phyloP scores from a whole-genome alignment of 495 filamentous ascomycete species.

The Chlorociboria aeruginascens region DNA sequence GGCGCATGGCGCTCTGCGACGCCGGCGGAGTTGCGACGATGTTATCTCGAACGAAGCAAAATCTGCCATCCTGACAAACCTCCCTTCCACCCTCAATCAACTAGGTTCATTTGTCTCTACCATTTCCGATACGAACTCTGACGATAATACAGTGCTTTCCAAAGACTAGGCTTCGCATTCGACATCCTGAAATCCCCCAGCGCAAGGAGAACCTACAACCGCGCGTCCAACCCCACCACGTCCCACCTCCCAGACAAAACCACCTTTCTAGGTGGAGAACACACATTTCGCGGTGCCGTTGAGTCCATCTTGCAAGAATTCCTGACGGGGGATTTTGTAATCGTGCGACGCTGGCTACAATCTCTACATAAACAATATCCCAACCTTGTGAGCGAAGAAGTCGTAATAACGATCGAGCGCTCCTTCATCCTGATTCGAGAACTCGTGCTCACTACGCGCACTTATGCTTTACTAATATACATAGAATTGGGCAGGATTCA shows the following conservation, averaged over 20 bases:
- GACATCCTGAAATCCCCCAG: conserved; percentile 30
- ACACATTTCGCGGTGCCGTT: conserved; percentile 29
- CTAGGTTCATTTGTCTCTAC: conserved; percentile 12
- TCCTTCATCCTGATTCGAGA: conserved; percentile 26
- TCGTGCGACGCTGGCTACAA: conserved; percentile 25
- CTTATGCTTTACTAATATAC: conserved; percentile 28
- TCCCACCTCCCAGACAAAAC: conserved; percentile 16
- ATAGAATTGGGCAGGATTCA: conserved; percentile 30
- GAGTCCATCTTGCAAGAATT: conserved; percentile 30
- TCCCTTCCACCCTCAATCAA: conserved; percentile 25
- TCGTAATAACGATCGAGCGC: conserved; percentile 27
- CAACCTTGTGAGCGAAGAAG: conserved; percentile 26
- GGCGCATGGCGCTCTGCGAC: conserved; percentile 23
- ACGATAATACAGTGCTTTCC: conserved; percentile 24
- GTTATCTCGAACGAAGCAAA: conserved; percentile 32
- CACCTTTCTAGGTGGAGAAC: conserved; percentile 24
- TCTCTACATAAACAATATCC: conserved; percentile 26
- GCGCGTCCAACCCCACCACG: conserved; percentile 20
- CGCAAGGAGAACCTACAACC: conserved; percentile 27
- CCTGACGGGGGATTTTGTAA: conserved; percentile 28
- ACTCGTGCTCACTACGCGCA: conserved; percentile 27
- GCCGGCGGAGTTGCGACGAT: conserved; percentile 26
- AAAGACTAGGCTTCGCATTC: conserved; percentile 31
- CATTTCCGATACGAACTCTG: neutral
- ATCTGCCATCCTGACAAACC: conserved; percentile 31